Percentiles rank a stretch among this genome's conserved stretches.
Evolutionary conservation across 257 asterid species (phyloP).

Genomic region (Ophiorrhiza pumila): DNA sequence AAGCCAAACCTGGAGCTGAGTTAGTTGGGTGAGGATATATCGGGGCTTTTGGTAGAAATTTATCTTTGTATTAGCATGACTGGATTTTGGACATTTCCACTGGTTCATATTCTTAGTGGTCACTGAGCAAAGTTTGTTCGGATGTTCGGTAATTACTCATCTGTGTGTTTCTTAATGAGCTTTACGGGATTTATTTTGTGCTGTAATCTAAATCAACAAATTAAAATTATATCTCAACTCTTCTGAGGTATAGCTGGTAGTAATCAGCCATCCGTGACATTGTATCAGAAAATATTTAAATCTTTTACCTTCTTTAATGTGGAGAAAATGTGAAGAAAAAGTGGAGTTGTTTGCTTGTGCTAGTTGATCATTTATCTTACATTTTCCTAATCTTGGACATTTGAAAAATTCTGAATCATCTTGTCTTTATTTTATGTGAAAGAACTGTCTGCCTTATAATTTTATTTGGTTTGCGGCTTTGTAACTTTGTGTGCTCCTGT

Average conservation of each 20-base stretch:
- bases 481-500: conserved; percentile 12
- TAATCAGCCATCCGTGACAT: neutral
- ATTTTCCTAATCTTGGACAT: neutral
- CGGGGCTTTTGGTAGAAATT: neutral
- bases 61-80: neutral
- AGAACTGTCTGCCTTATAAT: neutral
- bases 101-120: neutral
- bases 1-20: neutral
- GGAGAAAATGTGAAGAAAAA: neutral
- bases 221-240: no score
- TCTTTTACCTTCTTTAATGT: neutral
- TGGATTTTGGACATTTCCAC: no score
- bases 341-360: neutral
- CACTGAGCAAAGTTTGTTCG: neutral
- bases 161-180: neutral
- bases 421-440: neutral
- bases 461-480: conserved; percentile 16
- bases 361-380: neutral
- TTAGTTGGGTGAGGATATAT: neutral
- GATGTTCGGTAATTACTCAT: neutral
- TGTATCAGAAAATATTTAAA: neutral
- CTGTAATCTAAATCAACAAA: neutral
- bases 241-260: neutral
- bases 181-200: neutral
- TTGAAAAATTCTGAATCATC: no score